phyloP scores from a whole-genome alignment of 371 early-diverging fungal species.

The Fennellomyces sp. region DNA sequence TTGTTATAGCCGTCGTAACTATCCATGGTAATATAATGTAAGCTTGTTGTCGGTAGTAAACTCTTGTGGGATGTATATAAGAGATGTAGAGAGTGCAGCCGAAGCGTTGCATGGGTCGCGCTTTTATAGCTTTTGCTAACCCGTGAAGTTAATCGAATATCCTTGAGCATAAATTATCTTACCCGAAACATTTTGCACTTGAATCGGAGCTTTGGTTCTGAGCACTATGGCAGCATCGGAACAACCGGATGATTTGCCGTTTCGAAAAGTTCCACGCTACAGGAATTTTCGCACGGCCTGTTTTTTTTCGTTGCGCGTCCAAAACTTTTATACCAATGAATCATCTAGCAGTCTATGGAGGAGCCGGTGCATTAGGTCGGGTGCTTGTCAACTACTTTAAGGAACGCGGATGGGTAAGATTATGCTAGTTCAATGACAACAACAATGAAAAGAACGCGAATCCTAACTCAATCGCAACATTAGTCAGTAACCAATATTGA shows the following conservation, averaged over 20 bases:
- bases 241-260: no score
- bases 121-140: background rate
- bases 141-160: background rate
- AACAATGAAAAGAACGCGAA: background rate
- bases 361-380: constrained; percentile 90
- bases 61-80: no score
- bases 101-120: background rate
- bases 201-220: no score
- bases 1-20: no score
- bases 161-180: background rate
- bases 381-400: constrained; percentile 75
- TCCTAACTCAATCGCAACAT: background rate
- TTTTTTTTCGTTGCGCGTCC: no score
- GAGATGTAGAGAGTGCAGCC: background rate
- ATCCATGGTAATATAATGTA: background rate
- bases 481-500: constrained; percentile 84
- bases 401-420: constrained; percentile 71
- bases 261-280: no score
- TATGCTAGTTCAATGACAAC: background rate
- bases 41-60: background rate
- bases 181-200: background rate
- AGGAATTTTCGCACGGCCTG: no score
- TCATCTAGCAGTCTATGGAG: constrained; percentile 86
- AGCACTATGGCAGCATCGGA: no score
- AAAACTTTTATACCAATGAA: constrained; percentile 38